Evolutionary conservation across 371 early-diverging fungal species (phyloP).

Genomic region (Apophysomyces elegans): DNA sequence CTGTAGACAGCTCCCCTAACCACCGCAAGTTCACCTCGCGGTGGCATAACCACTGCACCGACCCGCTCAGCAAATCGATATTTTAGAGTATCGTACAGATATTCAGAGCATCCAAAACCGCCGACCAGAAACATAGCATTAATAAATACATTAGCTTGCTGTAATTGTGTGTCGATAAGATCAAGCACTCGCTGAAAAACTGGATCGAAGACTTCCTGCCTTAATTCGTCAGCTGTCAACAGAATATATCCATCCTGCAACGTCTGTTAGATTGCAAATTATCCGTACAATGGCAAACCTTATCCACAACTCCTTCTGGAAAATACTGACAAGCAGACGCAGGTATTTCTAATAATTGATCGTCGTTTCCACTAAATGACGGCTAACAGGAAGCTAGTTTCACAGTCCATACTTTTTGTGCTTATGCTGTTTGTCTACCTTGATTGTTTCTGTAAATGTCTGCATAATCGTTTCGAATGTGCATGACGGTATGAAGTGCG

Average conservation of each 20-base stretch:
- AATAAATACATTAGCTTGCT: constrained; percentile 27
- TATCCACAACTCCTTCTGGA: constrained; percentile 19
- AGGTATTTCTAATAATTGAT: constrained; percentile 40
- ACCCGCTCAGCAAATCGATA: constrained; percentile 30
- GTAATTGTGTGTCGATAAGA: constrained; percentile 47
- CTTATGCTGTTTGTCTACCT: constrained; percentile 26
- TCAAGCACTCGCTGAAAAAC: constrained; percentile 44
- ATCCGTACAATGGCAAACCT: constrained; percentile 14
- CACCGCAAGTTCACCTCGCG: constrained; percentile 34
- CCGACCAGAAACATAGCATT: constrained; percentile 55
- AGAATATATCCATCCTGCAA: constrained; percentile 36
- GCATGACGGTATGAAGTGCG: constrained; percentile 19
- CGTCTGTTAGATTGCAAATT: not conserved
- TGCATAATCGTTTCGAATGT: constrained; percentile 51
- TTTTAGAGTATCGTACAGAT: constrained; percentile 41
- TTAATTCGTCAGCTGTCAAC: constrained; percentile 40
- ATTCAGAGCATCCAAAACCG: constrained; percentile 58
- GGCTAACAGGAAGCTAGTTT: constrained; percentile 34
- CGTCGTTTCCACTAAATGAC: constrained; percentile 57
- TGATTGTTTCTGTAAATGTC: constrained; percentile 44
- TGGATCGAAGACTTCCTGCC: constrained; percentile 45
- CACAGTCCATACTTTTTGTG: not conserved
- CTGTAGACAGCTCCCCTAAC: constrained; percentile 34
- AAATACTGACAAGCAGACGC: constrained; percentile 24
- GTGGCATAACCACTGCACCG: constrained; percentile 21